Conservation (phyloP, 768 basidiomycete genomes). For the Coprinellus micaceus region DNA sequence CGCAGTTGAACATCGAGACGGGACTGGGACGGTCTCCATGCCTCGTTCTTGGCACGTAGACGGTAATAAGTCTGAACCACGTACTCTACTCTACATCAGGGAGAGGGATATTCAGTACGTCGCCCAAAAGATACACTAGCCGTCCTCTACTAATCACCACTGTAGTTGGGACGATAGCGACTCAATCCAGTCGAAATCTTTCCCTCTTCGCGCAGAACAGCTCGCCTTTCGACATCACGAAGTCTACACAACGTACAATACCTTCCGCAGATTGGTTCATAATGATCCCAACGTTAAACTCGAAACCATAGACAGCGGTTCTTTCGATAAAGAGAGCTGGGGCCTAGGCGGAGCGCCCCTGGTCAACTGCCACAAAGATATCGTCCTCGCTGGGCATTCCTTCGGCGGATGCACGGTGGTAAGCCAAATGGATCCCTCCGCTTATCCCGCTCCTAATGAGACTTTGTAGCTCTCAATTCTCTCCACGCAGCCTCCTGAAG, state of each 20-base stretch:
- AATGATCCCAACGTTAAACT: constrained; percentile 31
- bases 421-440: constrained; percentile 9
- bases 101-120: constrained; percentile 55
- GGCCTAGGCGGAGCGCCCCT: constrained; percentile 18
- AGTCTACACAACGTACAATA: constrained; percentile 58
- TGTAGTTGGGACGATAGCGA: constrained; percentile 28
- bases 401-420: constrained; percentile 49
- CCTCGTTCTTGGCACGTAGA: constrained; percentile 30
- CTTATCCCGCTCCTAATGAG: constrained; percentile 3
- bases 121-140: no score
- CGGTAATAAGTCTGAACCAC: constrained; percentile 22
- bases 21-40: constrained; percentile 56
- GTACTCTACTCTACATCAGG: constrained; percentile 47
- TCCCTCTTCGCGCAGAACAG: constrained; percentile 64
- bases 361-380: constrained; percentile 30
- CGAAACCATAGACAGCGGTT: constrained; percentile 33
- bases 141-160: no score
- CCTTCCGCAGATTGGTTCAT: constrained; percentile 53
- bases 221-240: constrained; percentile 67
- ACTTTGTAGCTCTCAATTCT: constrained; percentile 52
- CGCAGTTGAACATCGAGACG: constrained; percentile 82
- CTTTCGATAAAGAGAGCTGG: constrained; percentile 43
- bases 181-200: constrained; percentile 23
- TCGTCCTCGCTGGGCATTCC: constrained; percentile 43
- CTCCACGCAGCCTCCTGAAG: constrained; percentile 43